Percentiles rank a stretch among this genome's conserved stretches.
Evolutionary conservation across 352 stramenopile species (phyloP).

Genomic region (Achlya hypogyna): DNA sequence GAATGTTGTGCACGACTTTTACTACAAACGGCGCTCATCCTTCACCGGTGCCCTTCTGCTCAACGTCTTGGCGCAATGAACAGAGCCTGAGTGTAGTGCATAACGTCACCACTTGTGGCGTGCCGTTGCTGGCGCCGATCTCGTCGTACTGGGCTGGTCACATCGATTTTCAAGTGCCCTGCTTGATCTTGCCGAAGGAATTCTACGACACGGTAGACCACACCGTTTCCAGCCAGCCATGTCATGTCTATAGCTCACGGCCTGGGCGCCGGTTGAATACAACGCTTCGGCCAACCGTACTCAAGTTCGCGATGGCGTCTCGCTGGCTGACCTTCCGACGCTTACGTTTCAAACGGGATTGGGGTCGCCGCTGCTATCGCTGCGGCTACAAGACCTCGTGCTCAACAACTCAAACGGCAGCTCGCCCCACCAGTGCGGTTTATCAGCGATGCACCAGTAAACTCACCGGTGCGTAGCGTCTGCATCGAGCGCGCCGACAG

Average conservation of each 20-base stretch:
- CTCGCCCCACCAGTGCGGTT: neutral
- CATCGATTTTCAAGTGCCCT: conserved; percentile 12
- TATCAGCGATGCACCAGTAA: neutral
- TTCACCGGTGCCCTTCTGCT: neutral
- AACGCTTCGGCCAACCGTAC: conserved; percentile 15
- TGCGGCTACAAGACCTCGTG: neutral
- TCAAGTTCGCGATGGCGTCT: neutral
- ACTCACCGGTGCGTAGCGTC: neutral
- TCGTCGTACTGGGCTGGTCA: conserved; percentile 11
- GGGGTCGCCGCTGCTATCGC: neutral
- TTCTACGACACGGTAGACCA: conserved; percentile 9
- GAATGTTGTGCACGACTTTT: conserved; percentile 7
- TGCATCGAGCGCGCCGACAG: neutral
- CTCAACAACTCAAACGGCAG: neutral
- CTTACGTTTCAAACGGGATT: neutral
- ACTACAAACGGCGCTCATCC: conserved; percentile 4
- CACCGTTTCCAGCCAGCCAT: neutral
- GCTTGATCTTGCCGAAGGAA: conserved; percentile 14
- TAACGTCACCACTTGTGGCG: neutral
- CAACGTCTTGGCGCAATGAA: neutral
- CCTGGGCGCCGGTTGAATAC: conserved; percentile 14
- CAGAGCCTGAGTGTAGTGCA: neutral
- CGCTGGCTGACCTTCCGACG: neutral
- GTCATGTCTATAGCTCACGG: neutral
- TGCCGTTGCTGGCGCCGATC: neutral